Percentiles rank a stretch among this genome's conserved stretches.
Conservation (phyloP, 495 filamentous ascomycete genomes). For the Platismatia glauca region DNA sequence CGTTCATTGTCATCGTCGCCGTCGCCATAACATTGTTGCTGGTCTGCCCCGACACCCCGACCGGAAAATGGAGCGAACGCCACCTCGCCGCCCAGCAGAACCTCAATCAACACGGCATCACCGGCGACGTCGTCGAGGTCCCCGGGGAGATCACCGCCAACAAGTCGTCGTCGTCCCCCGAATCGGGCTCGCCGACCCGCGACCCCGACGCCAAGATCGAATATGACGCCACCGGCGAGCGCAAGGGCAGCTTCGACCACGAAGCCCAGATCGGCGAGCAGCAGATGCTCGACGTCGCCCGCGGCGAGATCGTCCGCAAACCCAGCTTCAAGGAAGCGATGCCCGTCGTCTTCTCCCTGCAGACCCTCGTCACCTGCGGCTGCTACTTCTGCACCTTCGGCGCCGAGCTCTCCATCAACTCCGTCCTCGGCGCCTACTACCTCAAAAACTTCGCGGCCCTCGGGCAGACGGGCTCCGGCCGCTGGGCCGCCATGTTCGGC, state of each 20-base stretch:
- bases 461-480: conserved; percentile 60
- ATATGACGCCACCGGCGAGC: conserved; percentile 28
- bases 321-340: conserved; percentile 55
- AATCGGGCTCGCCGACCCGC: conserved; percentile 25
- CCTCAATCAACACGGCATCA: conserved; percentile 34
- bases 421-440: conserved; percentile 74
- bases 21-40: conserved; percentile 61
- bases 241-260: conserved; percentile 31
- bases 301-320: conserved; percentile 54
- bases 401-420: conserved; percentile 77
- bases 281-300: conserved; percentile 48
- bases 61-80: conserved; percentile 72
- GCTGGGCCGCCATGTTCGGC: conserved; percentile 87
- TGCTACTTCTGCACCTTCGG: conserved; percentile 86
- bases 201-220: conserved; percentile 35
- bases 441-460: conserved; percentile 64
- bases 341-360: conserved; percentile 51
- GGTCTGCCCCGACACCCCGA: conserved; percentile 76
- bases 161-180: conserved; percentile 28
- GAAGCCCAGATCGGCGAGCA: conserved; percentile 47
- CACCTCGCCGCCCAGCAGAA: conserved; percentile 42
- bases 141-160: conserved; percentile 51
- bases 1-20: conserved; percentile 63
- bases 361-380: conserved; percentile 56
- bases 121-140: conserved; percentile 39